Evolutionary conservation across 805 yeast genomes (phyloP).

Genomic region (Nakazawaea holstii): DNA sequence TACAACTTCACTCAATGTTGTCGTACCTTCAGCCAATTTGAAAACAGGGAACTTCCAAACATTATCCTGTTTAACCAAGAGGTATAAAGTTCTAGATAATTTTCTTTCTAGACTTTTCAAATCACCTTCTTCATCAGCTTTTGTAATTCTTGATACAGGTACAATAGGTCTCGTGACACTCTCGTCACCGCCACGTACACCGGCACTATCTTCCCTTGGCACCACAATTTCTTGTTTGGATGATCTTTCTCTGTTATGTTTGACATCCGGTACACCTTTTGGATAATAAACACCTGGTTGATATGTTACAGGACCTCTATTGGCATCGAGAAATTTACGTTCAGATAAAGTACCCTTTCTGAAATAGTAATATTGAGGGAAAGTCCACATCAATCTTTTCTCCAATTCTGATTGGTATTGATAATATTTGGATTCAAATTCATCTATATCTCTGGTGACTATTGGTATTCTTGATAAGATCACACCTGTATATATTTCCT

Average conservation of each 20-base stretch:
- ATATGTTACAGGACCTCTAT: conserved; percentile 66
- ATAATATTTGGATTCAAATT: conserved; percentile 71
- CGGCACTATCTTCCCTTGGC: conserved; percentile 50
- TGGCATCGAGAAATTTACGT: conserved; percentile 69
- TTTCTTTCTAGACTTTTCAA: conserved; percentile 68
- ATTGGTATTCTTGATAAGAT: conserved; percentile 80
- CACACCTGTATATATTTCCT: conserved; percentile 40
- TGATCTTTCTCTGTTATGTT: conserved; percentile 85
- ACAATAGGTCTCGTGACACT: conserved; percentile 64
- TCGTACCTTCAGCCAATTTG: conserved; percentile 30
- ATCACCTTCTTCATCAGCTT: conserved; percentile 68
- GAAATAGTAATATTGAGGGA: conserved; percentile 89
- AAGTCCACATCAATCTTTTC: conserved; percentile 94
- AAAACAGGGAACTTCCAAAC: conserved; percentile 84
- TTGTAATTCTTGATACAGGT: conserved; percentile 67
- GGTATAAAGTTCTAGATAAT: conserved; percentile 73
- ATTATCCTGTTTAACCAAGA: conserved; percentile 49
- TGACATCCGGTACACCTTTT: conserved; percentile 79
- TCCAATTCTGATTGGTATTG: conserved; percentile 82
- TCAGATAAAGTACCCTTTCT: conserved; percentile 87
- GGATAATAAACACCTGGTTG: conserved; percentile 77
- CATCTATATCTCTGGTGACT: conserved; percentile 69
- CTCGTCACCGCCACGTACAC: conserved; percentile 30
- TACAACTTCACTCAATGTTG: conserved; percentile 67
- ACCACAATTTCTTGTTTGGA: conserved; percentile 71